phyloP scores from a whole-genome alignment of 2,329 filamentous ascomycete genomes.

The Ophiostoma triangulosporum region DNA sequence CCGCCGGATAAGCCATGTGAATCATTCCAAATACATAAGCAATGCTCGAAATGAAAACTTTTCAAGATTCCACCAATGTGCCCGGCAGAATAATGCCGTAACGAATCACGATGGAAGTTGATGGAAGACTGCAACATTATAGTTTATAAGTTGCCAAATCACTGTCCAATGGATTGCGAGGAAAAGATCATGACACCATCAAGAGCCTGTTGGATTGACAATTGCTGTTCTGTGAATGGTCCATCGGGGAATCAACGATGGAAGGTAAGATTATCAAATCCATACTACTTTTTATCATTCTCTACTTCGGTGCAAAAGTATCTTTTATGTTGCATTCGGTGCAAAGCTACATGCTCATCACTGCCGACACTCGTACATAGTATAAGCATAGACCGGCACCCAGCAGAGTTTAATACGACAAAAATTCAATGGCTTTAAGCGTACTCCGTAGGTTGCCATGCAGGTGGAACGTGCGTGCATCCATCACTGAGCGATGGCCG shows the following conservation, averaged over 20 bases:
- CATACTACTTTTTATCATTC: neutral
- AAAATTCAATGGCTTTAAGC: too few relatives aligned
- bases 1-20: neutral
- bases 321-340: too few relatives aligned
- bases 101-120: neutral
- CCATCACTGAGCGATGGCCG: neutral
- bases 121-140: too few relatives aligned
- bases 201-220: constrained; percentile 1
- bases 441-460: too few relatives aligned
- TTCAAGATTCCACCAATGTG: neutral
- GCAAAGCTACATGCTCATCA: too few relatives aligned
- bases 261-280: neutral
- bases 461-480: neutral
- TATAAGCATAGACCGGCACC: too few relatives aligned
- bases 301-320: too few relatives aligned
- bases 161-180: constrained; percentile 5
- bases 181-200: constrained; percentile 6
- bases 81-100: neutral
- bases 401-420: too few relatives aligned
- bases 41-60: neutral
- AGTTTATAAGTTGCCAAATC: constrained; percentile 3
- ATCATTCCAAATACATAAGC: neutral
- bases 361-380: too few relatives aligned
- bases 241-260: neutral
- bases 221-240: constrained; percentile 8